Base-by-base conservation (phyloP, 2,329 filamentous ascomycete genomes). In the Tolypocladium album region DNA sequence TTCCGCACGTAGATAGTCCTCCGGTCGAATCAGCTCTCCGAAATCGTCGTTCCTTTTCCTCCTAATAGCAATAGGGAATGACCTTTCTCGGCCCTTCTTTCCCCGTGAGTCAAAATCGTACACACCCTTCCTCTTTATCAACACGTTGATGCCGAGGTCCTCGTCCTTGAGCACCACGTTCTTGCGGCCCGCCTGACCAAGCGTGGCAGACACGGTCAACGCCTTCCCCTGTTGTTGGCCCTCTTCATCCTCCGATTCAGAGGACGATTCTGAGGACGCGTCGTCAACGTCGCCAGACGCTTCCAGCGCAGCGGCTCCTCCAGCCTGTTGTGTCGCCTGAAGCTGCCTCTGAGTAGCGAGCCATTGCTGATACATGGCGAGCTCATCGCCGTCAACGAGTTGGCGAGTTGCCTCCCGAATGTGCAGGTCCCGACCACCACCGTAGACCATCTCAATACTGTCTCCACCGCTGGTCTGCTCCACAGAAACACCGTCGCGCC, bases 1-100 rank as follows among this genome's bases (percentile, higher is more conserved):
- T 70, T 99, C 94, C 0, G 92, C 93, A 61, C 92, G 85, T 1
- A 97, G 81, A 70, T 93, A 99, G 64, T 99, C 94, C 71, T 97
- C 94, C 0, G 93, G 90, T 59, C 92, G 86, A 66, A 99, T 97
- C 20, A 95, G 77, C 64, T 99, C 94, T 61, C 94, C 94, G 74
- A 94, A 99, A 64, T 97, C 93, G 69, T 97, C 94, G 38, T 82
- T 85, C 57, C 91, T 86, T 70, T 86, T 89, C 67, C 90, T 82
- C 58, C 91, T 86, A 31, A 92, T 84, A 1, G 92, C 84, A 58
- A 95, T 87, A 0, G 94, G 94, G 70, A 97, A 97, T 76, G 96
- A 89, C 63, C 92, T 87, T 70, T 99, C 94, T 59, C 92, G 84
- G 3, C 94, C 94, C 70, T 90, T 95, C 72, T 96, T 97, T 42